Base-by-base conservation (phyloP, 306 rosid genomes). In the Citrullus colocynthis region DNA sequence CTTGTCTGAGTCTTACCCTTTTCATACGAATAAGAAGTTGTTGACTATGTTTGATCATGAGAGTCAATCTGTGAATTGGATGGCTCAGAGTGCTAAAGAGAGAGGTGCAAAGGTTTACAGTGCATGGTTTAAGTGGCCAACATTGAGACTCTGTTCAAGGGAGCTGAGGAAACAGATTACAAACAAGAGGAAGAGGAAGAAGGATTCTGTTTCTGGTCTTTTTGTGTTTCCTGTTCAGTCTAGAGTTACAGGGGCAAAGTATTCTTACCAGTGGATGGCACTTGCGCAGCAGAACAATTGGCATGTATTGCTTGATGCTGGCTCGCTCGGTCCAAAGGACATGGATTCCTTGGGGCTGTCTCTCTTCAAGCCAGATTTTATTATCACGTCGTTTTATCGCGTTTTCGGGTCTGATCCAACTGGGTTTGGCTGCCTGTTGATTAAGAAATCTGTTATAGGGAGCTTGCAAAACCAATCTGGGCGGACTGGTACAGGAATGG, bases 261-360 rank as follows among this genome's bases (percentile, higher is more conserved):
- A 92, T 87, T 95, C 99, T 2, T 95, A 95, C 77, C 99, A 95
- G 86, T 95, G 99, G 99, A 95, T 95, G 98, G 93, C 99, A 10
- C 89, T 95, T 63, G 99, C 99, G 5, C 99, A 95, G 85, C 99
- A 95, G 83, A 95, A 95, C 82, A 95, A 95, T 76, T 95, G 99
- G 99, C 99, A 95, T 80, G 99, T 95, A 18, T 81, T 92, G 80
- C 91, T 95, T 42, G 99, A 95, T 79, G 99, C 99, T 7, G 99
- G 99, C n/a, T 92, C 99, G 2, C 80, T 95, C 84, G 99, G 97
- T 79, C 99, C 99, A 17, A 95, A 95, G 85, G 99, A 95, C 87
- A 95, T 95, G 99, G 99, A 95, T 85, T 95, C 99, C 0, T 94
- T 95, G 48, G 99, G 99, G 49, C 78, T 95, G 86, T 95, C 99